Evolutionary conservation across 768 basidiomycete species (phyloP).

Genomic region (Suillus discolor): DNA sequence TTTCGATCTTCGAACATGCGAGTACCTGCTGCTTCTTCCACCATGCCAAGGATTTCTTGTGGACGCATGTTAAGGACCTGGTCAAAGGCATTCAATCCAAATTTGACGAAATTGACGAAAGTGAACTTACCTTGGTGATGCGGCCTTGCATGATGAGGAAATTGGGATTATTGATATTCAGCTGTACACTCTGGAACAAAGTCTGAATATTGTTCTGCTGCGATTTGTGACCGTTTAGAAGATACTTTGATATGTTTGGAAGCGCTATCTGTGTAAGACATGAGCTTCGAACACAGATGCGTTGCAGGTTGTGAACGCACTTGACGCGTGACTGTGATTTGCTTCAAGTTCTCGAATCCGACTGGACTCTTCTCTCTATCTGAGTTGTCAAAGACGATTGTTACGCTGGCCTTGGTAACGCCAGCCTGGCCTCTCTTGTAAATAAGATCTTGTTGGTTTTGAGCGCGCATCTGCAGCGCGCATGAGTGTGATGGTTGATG

Average conservation of each 20-base stretch:
- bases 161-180: slow-evolving; percentile 99
- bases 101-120: not conserved
- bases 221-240: slow-evolving; percentile 94
- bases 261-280: slow-evolving; percentile 71
- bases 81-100: slow-evolving; percentile 6
- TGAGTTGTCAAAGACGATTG: slow-evolving; percentile 98
- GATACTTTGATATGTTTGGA: slow-evolving; percentile 92
- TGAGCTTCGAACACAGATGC: not conserved
- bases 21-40: slow-evolving; percentile 97
- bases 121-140: slow-evolving; percentile 81
- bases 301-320: slow-evolving; percentile 41
- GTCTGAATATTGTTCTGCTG: slow-evolving; percentile 84
- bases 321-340: slow-evolving; percentile 97
- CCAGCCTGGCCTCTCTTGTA: slow-evolving; percentile 99
- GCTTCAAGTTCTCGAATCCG: slow-evolving; percentile 76
- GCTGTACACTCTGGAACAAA: slow-evolving; percentile 93
- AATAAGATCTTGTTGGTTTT: slow-evolving; percentile 96
- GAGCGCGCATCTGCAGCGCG: slow-evolving; percentile 78
- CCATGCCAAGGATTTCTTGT: slow-evolving; percentile 96
- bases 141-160: slow-evolving; percentile 99
- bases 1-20: slow-evolving; percentile 99
- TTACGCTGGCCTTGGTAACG: slow-evolving; percentile 95
- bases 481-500: not conserved
- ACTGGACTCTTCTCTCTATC: slow-evolving; percentile 83
- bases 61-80: slow-evolving; percentile 97